phyloP scores from a whole-genome alignment of 2,329 filamentous ascomycete genomes.

The Aciculosporium take region DNA sequence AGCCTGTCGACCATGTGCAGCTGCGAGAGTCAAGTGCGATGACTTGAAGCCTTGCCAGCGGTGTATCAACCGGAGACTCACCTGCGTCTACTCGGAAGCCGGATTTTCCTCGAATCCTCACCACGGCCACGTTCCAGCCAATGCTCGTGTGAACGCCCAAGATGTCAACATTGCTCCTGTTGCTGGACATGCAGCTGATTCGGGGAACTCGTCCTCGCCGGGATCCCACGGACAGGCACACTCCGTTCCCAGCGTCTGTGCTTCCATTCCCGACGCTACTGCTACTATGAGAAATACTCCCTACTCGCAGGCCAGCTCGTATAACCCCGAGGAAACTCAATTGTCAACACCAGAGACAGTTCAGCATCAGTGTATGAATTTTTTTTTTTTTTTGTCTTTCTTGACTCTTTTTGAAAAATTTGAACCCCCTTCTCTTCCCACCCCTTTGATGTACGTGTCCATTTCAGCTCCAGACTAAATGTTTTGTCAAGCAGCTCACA shows the following conservation, averaged over 20 bases:
- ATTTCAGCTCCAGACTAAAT: background rate
- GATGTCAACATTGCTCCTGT: conserved; percentile 6
- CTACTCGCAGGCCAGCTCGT: conserved; percentile 11
- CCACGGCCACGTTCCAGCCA: conserved; percentile 27
- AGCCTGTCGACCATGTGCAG: conserved; percentile 36
- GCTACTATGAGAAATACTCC: conserved; percentile 14
- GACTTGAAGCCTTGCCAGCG: conserved; percentile 39
- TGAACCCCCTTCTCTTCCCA: background rate
- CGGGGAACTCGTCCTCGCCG: conserved; percentile 10
- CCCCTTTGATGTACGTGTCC: background rate
- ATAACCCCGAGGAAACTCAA: conserved; percentile 20
- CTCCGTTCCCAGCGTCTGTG: conserved; percentile 3
- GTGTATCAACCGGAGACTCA: conserved; percentile 31
- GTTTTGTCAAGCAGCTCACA: conserved; percentile 2
- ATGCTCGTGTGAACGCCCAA: conserved; percentile 13
- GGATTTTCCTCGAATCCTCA: conserved; percentile 29
- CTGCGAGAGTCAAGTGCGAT: conserved; percentile 40
- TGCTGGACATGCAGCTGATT: conserved; percentile 1
- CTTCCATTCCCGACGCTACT: conserved; percentile 8
- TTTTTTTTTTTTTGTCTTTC: too few species aligned
- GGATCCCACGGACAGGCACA: conserved; percentile 11
- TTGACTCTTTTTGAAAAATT: too few species aligned
- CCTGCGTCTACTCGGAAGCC: conserved; percentile 26
- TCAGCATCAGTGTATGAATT: conserved; percentile 17
- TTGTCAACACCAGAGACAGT: conserved; percentile 21